phyloP scores from a whole-genome alignment of 306 rosid species.

The Lupinus albus region DNA sequence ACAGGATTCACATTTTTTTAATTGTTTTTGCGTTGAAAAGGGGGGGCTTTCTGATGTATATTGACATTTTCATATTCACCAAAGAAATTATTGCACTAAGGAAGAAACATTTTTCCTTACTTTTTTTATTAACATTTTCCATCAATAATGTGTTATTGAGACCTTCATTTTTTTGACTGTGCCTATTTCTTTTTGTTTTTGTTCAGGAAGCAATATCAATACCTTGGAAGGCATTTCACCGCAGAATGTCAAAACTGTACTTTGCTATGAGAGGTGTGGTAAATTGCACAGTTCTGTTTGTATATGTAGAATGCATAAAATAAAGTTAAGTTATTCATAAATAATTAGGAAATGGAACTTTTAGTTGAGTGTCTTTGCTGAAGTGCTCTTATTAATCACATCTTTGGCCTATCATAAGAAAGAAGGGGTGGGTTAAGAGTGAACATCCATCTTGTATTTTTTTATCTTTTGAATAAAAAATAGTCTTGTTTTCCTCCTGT shows the following conservation, averaged over 20 bases:
- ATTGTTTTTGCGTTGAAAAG: not conserved
- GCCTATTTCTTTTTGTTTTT: not conserved
- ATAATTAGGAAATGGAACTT: not conserved
- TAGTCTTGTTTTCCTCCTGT: not conserved
- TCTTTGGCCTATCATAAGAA: not conserved
- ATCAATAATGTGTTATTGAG: slow-evolving; percentile 14
- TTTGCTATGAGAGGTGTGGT: slow-evolving; percentile 87
- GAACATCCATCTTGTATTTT: not conserved
- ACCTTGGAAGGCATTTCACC: slow-evolving; percentile 74
- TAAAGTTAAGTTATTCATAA: not conserved
- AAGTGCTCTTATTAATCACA: not conserved
- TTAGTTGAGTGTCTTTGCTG: not conserved
- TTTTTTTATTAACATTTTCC: not conserved
- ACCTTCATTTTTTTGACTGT: not conserved
- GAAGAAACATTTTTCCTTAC: not conserved
- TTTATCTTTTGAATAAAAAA: not conserved
- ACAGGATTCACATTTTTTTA: not conserved
- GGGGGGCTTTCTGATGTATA: not conserved
- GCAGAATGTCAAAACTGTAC: slow-evolving; percentile 69
- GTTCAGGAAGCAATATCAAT: slow-evolving; percentile 76
- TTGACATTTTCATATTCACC: not conserved
- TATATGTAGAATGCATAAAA: not conserved
- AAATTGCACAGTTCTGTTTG: slow-evolving; percentile 3
- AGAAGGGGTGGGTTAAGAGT: not conserved
- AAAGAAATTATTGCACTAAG: not conserved